phyloP scores from a whole-genome alignment of 108 stramenopile genomes.

The Nitzschia sp. region DNA sequence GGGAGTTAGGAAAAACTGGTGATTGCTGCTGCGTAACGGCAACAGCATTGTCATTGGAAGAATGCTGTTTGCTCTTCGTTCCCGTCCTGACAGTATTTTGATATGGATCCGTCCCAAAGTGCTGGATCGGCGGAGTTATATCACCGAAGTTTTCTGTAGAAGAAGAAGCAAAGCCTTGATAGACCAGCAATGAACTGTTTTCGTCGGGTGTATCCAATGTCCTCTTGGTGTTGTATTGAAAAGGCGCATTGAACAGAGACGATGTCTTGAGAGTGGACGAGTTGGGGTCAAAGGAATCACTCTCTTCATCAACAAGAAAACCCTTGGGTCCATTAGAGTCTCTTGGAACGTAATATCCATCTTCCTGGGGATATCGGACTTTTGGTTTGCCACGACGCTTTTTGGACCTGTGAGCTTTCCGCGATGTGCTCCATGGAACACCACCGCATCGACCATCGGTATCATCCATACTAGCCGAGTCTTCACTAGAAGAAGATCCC shows the following conservation, averaged over 20 bases:
- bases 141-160: neutral
- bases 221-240: slow-evolving; percentile 9
- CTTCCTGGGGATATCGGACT: neutral
- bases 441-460: neutral
- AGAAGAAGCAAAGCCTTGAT: neutral
- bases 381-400: neutral
- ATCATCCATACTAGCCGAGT: slow-evolving; percentile 18
- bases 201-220: neutral
- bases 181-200: neutral
- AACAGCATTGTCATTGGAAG: neutral
- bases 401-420: neutral
- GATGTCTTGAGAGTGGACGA: neutral
- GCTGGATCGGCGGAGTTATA: slow-evolving; percentile 11
- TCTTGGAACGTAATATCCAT: slow-evolving; percentile 10
- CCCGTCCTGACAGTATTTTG: neutral
- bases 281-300: slow-evolving; percentile 5
- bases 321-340: slow-evolving; percentile 4
- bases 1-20: neutral
- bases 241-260: slow-evolving; percentile 9
- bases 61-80: neutral
- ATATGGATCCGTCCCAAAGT: slow-evolving; percentile 1
- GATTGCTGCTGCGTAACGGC: neutral
- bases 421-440: slow-evolving; percentile 8
- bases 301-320: slow-evolving; percentile 15
- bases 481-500: slow-evolving; percentile 24